These are phyloP conservation scores for Westerdykella sp. DNA, from an alignment of 2,329 filamentous ascomycete species.

Conservation along the genomic window DNA sequence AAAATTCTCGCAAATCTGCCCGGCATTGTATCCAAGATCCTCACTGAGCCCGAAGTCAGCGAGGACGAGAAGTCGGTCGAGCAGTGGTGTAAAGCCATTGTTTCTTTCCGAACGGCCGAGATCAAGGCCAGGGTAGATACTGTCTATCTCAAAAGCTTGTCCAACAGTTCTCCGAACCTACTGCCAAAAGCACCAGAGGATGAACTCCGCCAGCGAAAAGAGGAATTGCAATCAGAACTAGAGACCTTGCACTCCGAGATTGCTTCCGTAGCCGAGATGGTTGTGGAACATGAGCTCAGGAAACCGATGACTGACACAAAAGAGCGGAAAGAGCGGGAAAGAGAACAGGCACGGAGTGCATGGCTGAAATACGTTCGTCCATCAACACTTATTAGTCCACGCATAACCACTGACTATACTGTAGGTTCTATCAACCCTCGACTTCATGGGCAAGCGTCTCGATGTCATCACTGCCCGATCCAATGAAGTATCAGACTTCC, in stretches of 20 bases:
- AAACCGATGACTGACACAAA: constrained; percentile 50
- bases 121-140: constrained; percentile 44
- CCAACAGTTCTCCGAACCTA: constrained; percentile 3
- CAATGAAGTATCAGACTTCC: constrained; percentile 22
- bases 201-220: constrained; percentile 48
- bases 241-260: constrained; percentile 66
- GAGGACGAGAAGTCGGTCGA: constrained; percentile 51
- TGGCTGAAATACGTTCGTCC: constrained; percentile 41
- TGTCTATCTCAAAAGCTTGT: constrained; percentile 46
- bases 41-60: constrained; percentile 42
- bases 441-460: constrained; percentile 38
- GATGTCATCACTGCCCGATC: constrained; percentile 20
- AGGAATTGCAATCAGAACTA: constrained; percentile 56
- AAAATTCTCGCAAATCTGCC: constrained; percentile 59
- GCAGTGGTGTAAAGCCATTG: constrained; percentile 47
- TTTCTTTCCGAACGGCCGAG: constrained; percentile 36
- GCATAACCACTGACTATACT: constrained; percentile 2
- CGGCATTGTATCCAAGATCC: constrained; percentile 58
- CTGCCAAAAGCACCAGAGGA: constrained; percentile 18
- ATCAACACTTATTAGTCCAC: constrained; percentile 2
- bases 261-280: constrained; percentile 63
- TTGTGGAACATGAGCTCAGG: constrained; percentile 60
- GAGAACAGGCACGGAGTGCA: constrained; percentile 29
- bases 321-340: constrained; percentile 32
- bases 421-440: constrained; percentile 35